Conservation (phyloP, 179 eudicot genomes). For the Beta corolliflora region DNA sequence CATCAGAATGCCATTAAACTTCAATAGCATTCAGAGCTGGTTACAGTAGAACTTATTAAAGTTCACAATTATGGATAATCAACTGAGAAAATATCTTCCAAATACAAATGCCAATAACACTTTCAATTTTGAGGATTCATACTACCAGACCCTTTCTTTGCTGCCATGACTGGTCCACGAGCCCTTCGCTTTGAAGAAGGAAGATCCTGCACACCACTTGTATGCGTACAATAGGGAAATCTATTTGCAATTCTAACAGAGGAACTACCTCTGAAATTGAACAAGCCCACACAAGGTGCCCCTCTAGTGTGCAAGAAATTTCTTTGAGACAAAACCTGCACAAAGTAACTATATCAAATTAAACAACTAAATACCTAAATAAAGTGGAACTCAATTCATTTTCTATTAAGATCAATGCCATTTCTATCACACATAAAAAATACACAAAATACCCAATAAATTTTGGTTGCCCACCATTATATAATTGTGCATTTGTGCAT, state of each 20-base stretch:
- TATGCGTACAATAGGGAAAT: constrained; percentile 47
- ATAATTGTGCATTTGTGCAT: no score
- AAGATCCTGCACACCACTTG: constrained; percentile 37
- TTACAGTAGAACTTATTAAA: neutral
- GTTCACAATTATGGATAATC: neutral
- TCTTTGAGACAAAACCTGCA: constrained; percentile 63
- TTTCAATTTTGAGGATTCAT: constrained; percentile 4
- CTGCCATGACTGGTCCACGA: constrained; percentile 97
- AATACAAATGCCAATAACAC: constrained; percentile 8
- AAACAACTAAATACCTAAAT: neutral
- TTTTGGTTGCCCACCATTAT: neutral
- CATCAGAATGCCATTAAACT: neutral
- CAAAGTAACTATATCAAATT: neutral
- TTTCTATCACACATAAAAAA: neutral
- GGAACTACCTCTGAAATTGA: constrained; percentile 52
- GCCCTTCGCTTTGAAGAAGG: constrained; percentile 79
- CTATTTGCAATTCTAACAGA: constrained; percentile 34
- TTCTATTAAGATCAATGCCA: neutral
- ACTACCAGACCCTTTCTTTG: constrained; percentile 83
- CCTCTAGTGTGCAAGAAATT: constrained; percentile 62
- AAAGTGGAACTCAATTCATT: neutral
- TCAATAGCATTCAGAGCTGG: neutral
- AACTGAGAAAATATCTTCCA: neutral
- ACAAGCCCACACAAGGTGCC: constrained; percentile 47
- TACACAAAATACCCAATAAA: neutral